phyloP scores from a whole-genome alignment of 2,329 filamentous ascomycete species.

The Xylariaceae sp. region DNA sequence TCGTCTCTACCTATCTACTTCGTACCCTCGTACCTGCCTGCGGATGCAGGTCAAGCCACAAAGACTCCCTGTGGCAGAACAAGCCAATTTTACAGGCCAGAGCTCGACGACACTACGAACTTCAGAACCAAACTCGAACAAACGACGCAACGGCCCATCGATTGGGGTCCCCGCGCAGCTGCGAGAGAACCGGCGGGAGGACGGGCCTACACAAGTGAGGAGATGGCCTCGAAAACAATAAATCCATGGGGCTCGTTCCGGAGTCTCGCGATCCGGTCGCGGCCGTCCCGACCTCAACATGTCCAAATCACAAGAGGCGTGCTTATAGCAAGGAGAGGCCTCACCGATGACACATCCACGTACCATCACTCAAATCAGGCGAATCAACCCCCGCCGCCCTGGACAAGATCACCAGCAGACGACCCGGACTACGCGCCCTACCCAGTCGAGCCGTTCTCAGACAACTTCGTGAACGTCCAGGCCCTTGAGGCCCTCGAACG shows the following conservation, averaged over 20 bases:
- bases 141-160: neutral
- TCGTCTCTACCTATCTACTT: too few species aligned
- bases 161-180: neutral
- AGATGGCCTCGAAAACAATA: constrained; percentile 33
- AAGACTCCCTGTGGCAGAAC: constrained; percentile 9
- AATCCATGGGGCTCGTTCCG: constrained; percentile 31
- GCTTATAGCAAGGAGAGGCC: constrained; percentile 21
- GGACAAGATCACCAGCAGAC: neutral
- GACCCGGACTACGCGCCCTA: constrained; percentile 8
- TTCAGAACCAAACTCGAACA: neutral
- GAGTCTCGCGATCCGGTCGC: constrained; percentile 31
- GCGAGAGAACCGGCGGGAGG: constrained; percentile 19
- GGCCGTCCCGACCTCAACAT: constrained; percentile 15
- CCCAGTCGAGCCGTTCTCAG: constrained; percentile 26
- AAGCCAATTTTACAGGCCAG: constrained; percentile 2
- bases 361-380: neutral
- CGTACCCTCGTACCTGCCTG: too few species aligned
- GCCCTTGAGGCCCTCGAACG: constrained; percentile 30
- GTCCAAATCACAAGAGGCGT: neutral
- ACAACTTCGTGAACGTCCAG: constrained; percentile 31
- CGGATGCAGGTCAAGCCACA: constrained; percentile 20
- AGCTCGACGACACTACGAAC: neutral
- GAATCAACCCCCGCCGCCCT: neutral
- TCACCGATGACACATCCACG: constrained; percentile 22
- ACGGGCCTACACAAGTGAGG: constrained; percentile 15